These are phyloP conservation scores for Fusarium verrucosum DNA, from an alignment of 2,329 filamentous ascomycete genomes.

Conservation along the genomic window DNA sequence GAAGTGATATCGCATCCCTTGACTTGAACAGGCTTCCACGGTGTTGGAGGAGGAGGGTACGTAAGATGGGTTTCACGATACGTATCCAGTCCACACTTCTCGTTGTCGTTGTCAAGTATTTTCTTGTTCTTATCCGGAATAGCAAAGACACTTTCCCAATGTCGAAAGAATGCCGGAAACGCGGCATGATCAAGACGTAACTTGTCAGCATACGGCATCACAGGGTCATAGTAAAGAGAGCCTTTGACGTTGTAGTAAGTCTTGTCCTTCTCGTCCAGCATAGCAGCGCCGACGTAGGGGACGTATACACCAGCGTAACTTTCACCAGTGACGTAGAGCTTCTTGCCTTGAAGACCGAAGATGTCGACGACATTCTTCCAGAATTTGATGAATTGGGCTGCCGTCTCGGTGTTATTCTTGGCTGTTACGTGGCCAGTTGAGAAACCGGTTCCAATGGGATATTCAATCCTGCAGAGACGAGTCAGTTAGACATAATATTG, in stretches of 20 bases:
- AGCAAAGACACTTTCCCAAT: conserved; percentile 22
- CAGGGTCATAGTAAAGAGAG: conserved; percentile 17
- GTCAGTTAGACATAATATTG: accelerated
- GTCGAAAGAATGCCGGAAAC: conserved; percentile 1
- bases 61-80: conserved; percentile 15
- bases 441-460: conserved; percentile 13
- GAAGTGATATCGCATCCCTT: conserved; percentile 15
- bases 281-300: conserved; percentile 13
- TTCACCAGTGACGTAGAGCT: conserved; percentile 5
- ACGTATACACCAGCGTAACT: conserved; percentile 18
- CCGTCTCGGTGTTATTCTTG: conserved; percentile 16
- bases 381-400: conserved; percentile 4
- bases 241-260: conserved; percentile 10
- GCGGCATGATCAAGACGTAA: conserved; percentile 7
- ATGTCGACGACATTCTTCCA: conserved; percentile 25
- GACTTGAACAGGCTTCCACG: conserved; percentile 14
- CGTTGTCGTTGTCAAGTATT: conserved; percentile 16
- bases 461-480: conserved; percentile 8
- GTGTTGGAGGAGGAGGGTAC: background rate
- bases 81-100: conserved; percentile 14
- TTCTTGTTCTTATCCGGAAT: conserved; percentile 23
- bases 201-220: conserved; percentile 16
- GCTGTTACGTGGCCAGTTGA: conserved; percentile 12
- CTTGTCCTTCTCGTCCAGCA: conserved; percentile 12
- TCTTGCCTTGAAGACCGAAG: background rate